phyloP scores from a whole-genome alignment of 176 grass and related monocot genomes.

The Aegilops bicornis region DNA sequence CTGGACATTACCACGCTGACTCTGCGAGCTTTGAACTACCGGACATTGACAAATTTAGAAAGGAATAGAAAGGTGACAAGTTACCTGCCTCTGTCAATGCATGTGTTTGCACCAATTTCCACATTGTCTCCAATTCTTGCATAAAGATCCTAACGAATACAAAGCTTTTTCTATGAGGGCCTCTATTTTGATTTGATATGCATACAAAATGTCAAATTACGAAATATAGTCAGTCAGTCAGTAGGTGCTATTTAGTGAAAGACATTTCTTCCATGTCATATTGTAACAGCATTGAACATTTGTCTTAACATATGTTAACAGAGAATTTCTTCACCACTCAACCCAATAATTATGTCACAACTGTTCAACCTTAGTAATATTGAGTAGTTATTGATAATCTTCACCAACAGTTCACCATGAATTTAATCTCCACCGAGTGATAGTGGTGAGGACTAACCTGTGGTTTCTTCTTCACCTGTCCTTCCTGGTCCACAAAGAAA shows the following conservation, averaged over 20 bases:
- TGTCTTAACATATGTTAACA: neutral
- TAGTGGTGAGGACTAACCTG: slow-evolving; percentile 41
- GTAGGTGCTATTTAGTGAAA: neutral
- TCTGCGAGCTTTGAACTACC: neutral
- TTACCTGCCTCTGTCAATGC: slow-evolving; percentile 96
- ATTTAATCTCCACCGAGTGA: neutral
- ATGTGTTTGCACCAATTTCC: slow-evolving; percentile 93
- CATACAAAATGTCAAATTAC: neutral
- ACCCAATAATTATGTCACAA: neutral
- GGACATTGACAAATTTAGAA: neutral
- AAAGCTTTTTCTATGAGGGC: neutral
- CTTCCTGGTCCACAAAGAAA: slow-evolving; percentile 71
- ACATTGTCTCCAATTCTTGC: neutral
- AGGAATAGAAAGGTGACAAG: neutral
- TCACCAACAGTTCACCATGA: neutral
- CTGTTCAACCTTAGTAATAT: neutral
- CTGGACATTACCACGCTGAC: neutral
- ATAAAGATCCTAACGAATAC: neutral
- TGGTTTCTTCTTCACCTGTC: slow-evolving; percentile 73
- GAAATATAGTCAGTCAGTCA: neutral
- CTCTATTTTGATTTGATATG: neutral
- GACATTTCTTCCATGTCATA: neutral
- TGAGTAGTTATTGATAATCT: neutral
- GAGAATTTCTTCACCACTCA: neutral
- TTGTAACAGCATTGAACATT: neutral